Evolutionary conservation across 2,329 filamentous ascomycete genomes (phyloP), one percentile per base, ranked within the genome.

Genomic region (Alternaria sp.): DNA sequence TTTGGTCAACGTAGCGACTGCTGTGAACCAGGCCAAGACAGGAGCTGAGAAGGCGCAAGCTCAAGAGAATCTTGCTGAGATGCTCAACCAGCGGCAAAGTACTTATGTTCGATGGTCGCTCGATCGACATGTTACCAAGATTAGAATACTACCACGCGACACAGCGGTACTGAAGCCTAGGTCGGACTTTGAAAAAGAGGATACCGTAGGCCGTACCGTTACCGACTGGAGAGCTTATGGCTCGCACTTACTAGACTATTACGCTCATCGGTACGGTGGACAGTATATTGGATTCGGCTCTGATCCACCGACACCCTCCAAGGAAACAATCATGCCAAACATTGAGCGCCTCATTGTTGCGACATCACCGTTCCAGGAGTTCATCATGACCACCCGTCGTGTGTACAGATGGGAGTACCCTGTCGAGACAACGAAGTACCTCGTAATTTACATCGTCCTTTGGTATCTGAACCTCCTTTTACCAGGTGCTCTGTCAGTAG

Each of bases 361-460:
- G 2, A 78, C 78, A 6, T 73, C 77, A 5, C 77, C 78, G 0
- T 59, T 79, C 8, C 78, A 81, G 50, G 70, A 73, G 27, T 62
- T 77, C 16, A 60, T 78, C 53, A 78, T 77, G 67, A 74, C 74
- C 1, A 66, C 74, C 1, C 66, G 78, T 9, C 66, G 70, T 18
- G 65, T 80, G 1, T 81, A 81, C 53, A 71, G 72, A 3, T 81
- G 78, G 79, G 75, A 80, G 30, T 49, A 73, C 12, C 74, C 66
- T 2, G 12, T 56, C 3, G 68, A 74, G 22, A 81, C 78, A 2
- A 49, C 54, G 2, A 75, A 72, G 56, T 80, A 75, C 36, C 54
- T 75, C 2, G 2, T 62, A 8, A 68, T 74, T 3, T 77, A 74
- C 57, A 18, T 65, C 0, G 22, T 61, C 0, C 57, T 77, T 32